Percentiles rank a stretch among this genome's conserved stretches.
These are phyloP conservation scores for Xylariaceae sp. DNA, from an alignment of 2,329 filamentous ascomycete genomes.

Conservation along the genomic window DNA sequence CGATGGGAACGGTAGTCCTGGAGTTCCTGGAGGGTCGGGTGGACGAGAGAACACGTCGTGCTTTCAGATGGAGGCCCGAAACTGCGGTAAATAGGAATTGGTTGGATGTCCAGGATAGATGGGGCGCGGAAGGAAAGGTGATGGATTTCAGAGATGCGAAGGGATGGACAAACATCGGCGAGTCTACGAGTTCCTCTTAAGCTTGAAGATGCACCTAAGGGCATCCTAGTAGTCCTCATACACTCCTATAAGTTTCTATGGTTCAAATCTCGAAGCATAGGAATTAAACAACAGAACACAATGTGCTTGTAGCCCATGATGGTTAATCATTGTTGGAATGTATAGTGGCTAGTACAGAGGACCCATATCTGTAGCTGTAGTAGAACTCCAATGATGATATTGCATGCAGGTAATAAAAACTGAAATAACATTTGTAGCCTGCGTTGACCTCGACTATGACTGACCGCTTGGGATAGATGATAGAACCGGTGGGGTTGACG, in stretches of 20 bases:
- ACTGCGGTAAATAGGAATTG: constrained; percentile 43
- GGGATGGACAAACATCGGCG: constrained; percentile 42
- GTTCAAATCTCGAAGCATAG: too few relatives aligned
- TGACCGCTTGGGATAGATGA: constrained; percentile 41
- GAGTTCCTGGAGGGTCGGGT: constrained; percentile 50
- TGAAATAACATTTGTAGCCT: constrained; percentile 51
- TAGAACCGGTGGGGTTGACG: constrained; percentile 41
- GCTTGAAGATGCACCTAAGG: too few relatives aligned
- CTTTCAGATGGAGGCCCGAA: constrained; percentile 56
- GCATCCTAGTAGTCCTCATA: too few relatives aligned
- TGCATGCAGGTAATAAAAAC: too few relatives aligned
- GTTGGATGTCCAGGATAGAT: constrained; percentile 50
- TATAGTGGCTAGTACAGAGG: too few relatives aligned
- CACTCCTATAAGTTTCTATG: too few relatives aligned
- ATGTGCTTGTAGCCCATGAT: too few relatives aligned
- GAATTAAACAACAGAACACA: too few relatives aligned
- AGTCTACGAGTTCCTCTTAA: neutral
- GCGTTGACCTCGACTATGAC: too few relatives aligned
- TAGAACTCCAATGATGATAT: too few relatives aligned
- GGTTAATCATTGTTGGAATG: too few relatives aligned
- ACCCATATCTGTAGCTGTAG: too few relatives aligned
- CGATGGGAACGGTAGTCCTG: constrained; percentile 52
- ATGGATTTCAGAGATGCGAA: constrained; percentile 51
- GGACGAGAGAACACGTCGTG: constrained; percentile 44
- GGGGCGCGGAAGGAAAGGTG: constrained; percentile 49